These are phyloP conservation scores for Bisporella sp. DNA, from an alignment of 2,329 filamentous ascomycete species.

Conservation along the genomic window DNA sequence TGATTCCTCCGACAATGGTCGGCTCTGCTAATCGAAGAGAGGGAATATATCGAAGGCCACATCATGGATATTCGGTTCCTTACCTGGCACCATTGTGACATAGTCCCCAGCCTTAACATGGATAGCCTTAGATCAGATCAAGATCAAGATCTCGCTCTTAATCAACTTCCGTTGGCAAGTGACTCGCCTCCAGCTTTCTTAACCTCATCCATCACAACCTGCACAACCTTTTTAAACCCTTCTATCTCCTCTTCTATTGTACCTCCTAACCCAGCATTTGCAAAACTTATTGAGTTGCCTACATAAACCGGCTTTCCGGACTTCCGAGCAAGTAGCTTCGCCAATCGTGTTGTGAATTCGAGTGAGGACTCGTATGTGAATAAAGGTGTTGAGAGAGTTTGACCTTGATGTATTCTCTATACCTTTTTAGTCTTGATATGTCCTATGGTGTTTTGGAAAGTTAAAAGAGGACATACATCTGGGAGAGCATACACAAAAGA, in stretches of 20 bases:
- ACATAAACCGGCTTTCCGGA: conserved; percentile 77
- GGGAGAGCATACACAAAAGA: conserved; percentile 94
- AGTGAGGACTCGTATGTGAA: conserved; percentile 69
- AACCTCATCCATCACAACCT: conserved; percentile 56
- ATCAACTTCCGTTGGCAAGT: conserved; percentile 6
- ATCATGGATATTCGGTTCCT: too few relatives aligned
- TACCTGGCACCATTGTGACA: neutral
- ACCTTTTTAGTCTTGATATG: neutral
- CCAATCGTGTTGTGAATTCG: conserved; percentile 80
- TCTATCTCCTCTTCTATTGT: conserved; percentile 93
- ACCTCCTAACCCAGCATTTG: conserved; percentile 65
- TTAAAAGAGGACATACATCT: conserved; percentile 52
- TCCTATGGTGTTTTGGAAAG: neutral
- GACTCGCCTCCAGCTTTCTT: conserved; percentile 25
- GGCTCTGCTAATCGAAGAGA: too few relatives aligned
- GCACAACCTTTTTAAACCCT: conserved; percentile 67
- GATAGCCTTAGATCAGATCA: too few relatives aligned
- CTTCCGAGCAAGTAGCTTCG: conserved; percentile 73
- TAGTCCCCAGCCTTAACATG: neutral
- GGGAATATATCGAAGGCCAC: too few relatives aligned
- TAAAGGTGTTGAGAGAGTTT: conserved; percentile 71
- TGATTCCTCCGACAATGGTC: too few relatives aligned
- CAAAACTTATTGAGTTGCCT: conserved; percentile 77
- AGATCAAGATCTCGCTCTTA: neutral
- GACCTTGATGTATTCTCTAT: conserved; percentile 35